Base-by-base conservation (phyloP, 2,329 filamentous ascomycete species). In the Sporothrix humicola region DNA sequence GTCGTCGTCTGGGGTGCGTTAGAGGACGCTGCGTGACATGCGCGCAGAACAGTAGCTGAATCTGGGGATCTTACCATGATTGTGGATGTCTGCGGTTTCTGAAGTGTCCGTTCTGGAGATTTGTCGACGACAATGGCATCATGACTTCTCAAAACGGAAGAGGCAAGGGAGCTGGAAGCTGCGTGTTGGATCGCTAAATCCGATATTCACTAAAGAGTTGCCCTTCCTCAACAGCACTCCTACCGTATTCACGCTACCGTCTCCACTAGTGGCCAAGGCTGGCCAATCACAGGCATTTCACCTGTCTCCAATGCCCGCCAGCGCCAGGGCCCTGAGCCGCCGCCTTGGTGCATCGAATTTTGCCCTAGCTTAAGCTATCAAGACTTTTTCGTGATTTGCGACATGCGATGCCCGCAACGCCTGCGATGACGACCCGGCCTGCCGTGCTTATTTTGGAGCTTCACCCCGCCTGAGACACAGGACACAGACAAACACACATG, bases 1-100 rank as follows among this genome's bases (percentile, higher is more conserved):
- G 61, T 89, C 85, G 74, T 77, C 77, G 61, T 56, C 68, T 70
- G 15, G 31, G 3, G 20, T 48, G 23, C 15, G n/a, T 48, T n/a
- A n/a, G 26, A 6, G 15, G 15, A 56, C 13, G 15, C 56, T 17
- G 17, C 31, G 5, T 8, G 15, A 4, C 37, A 15, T 6, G 13
- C 10, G 13, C 1, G 42, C 13, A 20, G 12, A 65, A 12, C 3
- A n/a, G 61, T 42, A 42, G 58, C 31, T 37, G 31, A 5, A 37
- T 15, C 23, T 23, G n/a, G 6, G 17, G 6, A 0, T 48, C 74
- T 48, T 73, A 77, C 77, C 77, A 77, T 78, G 20, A 20, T 59
- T 42, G 48, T 9, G 17, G 48, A 42, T 44, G 63, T 63, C 58
- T 61, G 44, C 63, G 44, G 37, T 5, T 17, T n/a, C n/a, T 56